Conservation (phyloP, 495 filamentous ascomycete genomes). For the Podospora pseudocomata region DNA sequence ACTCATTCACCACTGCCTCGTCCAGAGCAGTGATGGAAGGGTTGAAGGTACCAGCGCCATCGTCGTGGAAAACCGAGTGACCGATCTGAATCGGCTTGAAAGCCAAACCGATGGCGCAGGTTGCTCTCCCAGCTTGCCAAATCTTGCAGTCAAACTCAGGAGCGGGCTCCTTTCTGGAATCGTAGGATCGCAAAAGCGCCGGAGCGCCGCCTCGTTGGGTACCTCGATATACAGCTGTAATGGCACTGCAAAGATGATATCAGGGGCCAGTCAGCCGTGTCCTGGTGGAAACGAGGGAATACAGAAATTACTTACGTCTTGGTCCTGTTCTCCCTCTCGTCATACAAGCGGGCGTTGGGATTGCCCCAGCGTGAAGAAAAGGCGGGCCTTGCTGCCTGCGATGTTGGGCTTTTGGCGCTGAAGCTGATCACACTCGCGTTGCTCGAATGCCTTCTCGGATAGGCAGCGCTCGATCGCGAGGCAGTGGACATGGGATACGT, state of each 20-base stretch:
- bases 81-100: constrained; percentile 96
- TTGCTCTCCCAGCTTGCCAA: constrained; percentile 96
- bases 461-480: constrained; percentile 38
- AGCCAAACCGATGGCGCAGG: constrained; percentile 81
- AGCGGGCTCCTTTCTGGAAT: constrained; percentile 84
- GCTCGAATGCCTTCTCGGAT: constrained; percentile 50
- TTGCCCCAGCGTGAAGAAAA: constrained; percentile 53
- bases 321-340: constrained; percentile 76
- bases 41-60: constrained; percentile 89
- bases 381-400: constrained; percentile 33
- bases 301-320: constrained; percentile 69
- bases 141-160: constrained; percentile 88
- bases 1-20: constrained; percentile 88
- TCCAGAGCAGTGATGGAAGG: constrained; percentile 81
- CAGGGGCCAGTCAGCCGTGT: constrained; percentile 23
- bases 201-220: constrained; percentile 61
- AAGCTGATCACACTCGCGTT: constrained; percentile 62
- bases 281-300: background rate
- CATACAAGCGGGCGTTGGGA: constrained; percentile 69
- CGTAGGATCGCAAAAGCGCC: constrained; percentile 83
- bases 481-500: constrained; percentile 33
- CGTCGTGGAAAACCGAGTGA: constrained; percentile 89
- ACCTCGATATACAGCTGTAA: constrained; percentile 89
- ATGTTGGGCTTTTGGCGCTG: constrained; percentile 45
- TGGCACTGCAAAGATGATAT: constrained; percentile 55